These are phyloP conservation scores for Beauveria sp. DNA, from an alignment of 2,329 filamentous ascomycete species.

Conservation along the genomic window DNA sequence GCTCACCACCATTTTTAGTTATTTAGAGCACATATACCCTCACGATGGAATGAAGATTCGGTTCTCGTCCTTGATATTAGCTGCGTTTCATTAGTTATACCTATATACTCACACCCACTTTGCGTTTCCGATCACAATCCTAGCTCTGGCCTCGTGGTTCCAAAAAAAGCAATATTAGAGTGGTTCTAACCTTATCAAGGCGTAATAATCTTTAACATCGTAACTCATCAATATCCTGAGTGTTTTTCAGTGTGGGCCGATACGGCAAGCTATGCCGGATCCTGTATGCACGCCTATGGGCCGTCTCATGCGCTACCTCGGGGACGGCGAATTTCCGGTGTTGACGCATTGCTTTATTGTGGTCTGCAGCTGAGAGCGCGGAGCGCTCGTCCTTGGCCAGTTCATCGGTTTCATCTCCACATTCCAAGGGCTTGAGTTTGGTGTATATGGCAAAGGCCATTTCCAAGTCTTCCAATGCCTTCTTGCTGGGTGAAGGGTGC, in stretches of 20 bases:
- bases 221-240: not conserved
- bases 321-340: not conserved
- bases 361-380: slow-evolving; percentile 20
- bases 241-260: not conserved
- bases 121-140: not conserved
- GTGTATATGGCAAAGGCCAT: slow-evolving; percentile 27
- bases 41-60: not conserved
- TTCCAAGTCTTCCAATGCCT: slow-evolving; percentile 31
- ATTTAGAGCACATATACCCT: not conserved
- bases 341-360: slow-evolving; percentile 18
- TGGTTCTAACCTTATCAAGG: not conserved
- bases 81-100: not conserved
- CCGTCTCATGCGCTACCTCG: not conserved
- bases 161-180: not conserved
- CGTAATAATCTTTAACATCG: not conserved
- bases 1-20: slow-evolving; percentile 26
- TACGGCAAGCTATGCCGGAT: not conserved
- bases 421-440: slow-evolving; percentile 15
- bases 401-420: slow-evolving; percentile 23
- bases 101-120: not conserved
- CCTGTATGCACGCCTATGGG: not conserved
- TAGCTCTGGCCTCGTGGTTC: not conserved
- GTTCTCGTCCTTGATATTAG: not conserved
- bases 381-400: slow-evolving; percentile 17
- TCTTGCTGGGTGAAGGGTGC: slow-evolving; percentile 38